Conservation (phyloP, 345 rosid species). For the Eucalyptus microcorys region DNA sequence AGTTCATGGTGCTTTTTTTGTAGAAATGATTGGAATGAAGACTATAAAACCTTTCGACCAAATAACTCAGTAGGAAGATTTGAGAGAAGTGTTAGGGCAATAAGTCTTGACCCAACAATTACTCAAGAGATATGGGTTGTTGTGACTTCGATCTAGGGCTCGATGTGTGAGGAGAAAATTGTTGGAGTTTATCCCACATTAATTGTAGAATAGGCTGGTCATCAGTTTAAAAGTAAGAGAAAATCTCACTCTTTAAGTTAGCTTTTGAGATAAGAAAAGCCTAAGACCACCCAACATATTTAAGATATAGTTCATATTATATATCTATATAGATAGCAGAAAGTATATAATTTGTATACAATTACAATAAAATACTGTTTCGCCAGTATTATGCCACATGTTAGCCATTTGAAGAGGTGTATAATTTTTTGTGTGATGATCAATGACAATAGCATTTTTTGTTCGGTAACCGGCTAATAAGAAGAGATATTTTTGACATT, state of each 20-base stretch:
- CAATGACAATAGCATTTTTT: background rate
- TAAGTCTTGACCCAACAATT: too few species aligned
- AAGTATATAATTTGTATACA: too few species aligned
- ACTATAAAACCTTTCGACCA: background rate
- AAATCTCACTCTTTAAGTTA: too few species aligned
- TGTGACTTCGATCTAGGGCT: rapidly evolving
- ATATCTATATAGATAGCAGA: background rate
- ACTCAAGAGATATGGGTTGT: too few species aligned
- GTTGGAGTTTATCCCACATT: too few species aligned
- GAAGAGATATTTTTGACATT: background rate
- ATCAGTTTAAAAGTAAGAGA: too few species aligned
- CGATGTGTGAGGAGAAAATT: too few species aligned
- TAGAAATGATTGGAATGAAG: background rate
- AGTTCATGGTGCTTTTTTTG: background rate
- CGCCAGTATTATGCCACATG: rapidly evolving
- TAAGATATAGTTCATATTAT: background rate
- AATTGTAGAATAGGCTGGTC: too few species aligned
- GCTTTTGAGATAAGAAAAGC: rapidly evolving
- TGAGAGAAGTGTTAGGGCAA: rapidly evolving
- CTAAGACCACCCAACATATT: too few species aligned
- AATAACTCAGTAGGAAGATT: background rate
- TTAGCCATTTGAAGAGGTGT: background rate
- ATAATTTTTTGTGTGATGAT: background rate
- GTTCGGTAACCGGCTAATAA: background rate
- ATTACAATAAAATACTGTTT: background rate